phyloP scores from a whole-genome alignment of 352 stramenopile genomes.

The Phytophthora pinifolia region DNA sequence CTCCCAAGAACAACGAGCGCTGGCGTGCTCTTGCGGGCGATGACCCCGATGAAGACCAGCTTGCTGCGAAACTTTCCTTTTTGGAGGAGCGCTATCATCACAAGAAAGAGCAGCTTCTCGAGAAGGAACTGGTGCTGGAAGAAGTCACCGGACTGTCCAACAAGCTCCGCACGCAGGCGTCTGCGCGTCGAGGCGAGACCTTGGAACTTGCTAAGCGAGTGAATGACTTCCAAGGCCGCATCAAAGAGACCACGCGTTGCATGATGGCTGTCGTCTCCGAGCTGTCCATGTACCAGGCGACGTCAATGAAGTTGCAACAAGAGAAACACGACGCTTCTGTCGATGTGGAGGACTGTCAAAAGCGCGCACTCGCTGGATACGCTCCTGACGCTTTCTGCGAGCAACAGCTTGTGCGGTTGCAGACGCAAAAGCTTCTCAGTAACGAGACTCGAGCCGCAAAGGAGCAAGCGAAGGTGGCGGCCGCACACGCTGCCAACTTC shows the following conservation, averaged over 20 bases:
- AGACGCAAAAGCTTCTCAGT: conserved; percentile 53
- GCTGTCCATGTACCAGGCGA: conserved; percentile 95
- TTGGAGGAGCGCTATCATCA: conserved; percentile 86
- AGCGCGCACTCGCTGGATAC: conserved; percentile 60
- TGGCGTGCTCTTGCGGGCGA: conserved; percentile 89
- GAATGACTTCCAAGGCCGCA: conserved; percentile 89
- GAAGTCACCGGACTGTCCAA: conserved; percentile 89
- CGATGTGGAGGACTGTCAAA: conserved; percentile 67
- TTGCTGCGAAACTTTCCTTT: conserved; percentile 81
- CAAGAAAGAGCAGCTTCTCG: conserved; percentile 93
- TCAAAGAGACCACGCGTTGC: conserved; percentile 90
- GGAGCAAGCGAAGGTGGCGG: conserved; percentile 39
- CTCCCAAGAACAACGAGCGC: conserved; percentile 83
- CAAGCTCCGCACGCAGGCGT: conserved; percentile 83
- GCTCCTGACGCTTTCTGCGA: conserved; percentile 80
- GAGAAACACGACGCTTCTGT: conserved; percentile 82
- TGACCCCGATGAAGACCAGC: conserved; percentile 89
- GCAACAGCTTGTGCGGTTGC: conserved; percentile 64
- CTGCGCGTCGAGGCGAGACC: conserved; percentile 71
- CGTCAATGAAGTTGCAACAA: conserved; percentile 92
- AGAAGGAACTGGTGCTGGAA: conserved; percentile 95
- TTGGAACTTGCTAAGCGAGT: conserved; percentile 87
- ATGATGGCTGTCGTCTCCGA: conserved; percentile 96
- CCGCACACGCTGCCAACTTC: conserved; percentile 58
- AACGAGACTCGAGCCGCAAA: conserved; percentile 50